These are phyloP conservation scores for Ceratobasidium sp. DNA, from an alignment of 1,284 basidiomycete genomes.

Conservation along the genomic window DNA sequence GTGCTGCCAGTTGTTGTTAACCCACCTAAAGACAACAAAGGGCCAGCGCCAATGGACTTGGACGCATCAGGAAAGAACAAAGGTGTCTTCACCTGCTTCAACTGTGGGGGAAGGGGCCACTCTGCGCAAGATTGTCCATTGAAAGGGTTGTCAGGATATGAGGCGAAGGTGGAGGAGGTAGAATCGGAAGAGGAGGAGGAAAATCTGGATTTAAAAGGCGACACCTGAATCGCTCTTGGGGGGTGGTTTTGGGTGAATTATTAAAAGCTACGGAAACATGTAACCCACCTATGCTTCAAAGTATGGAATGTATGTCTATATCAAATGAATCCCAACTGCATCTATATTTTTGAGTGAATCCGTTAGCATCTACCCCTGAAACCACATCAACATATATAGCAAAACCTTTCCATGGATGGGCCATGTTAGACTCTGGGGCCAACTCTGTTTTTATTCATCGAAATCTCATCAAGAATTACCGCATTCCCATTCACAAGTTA, in stretches of 20 bases:
- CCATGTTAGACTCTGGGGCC: background rate
- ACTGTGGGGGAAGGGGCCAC: background rate
- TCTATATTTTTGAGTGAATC: background rate
- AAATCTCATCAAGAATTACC: background rate
- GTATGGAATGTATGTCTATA: background rate
- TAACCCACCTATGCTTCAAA: background rate
- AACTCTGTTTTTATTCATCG: background rate
- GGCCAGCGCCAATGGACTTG: background rate
- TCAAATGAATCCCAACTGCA: background rate
- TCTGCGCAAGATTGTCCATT: background rate
- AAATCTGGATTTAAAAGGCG: background rate
- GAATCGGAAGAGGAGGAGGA: background rate
- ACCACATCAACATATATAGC: background rate
- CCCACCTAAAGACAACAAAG: background rate
- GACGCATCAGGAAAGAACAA: background rate
- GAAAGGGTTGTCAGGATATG: background rate
- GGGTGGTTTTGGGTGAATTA: slow-evolving; percentile 7
- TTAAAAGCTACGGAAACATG: background rate
- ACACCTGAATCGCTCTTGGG: background rate
- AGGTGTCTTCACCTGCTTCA: background rate
- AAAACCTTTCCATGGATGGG: background rate
- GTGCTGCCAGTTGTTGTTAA: too few relatives aligned
- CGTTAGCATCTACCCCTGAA: background rate
- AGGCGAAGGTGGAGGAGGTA: background rate
- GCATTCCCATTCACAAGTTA: background rate